Evolutionary conservation across 768 basidiomycete genomes (phyloP), one percentile per base, ranked within the genome.

Genomic region (Podaxis rugospora): DNA sequence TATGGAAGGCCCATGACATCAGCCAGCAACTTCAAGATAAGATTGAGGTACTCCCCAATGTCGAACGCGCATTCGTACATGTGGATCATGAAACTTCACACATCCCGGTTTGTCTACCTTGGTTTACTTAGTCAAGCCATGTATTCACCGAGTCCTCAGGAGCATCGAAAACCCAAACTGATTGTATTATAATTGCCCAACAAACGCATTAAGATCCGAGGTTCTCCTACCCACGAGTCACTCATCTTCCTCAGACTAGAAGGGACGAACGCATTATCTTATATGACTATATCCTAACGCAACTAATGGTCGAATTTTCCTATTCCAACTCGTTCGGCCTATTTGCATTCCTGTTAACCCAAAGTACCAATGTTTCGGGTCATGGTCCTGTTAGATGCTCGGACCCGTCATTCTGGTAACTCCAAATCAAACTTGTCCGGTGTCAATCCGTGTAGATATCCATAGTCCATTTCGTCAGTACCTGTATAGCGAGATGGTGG

Each of bases 51-150:
- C 76, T 97, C 40, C 93, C 94, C 2, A 90, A 92, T 67, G 95
- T 97, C 46, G 94, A 92, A 64, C 80, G 95, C 39, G 95, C 95
- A 39, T 97, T 95, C 71, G 93, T 97, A 25, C 95, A 97, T 69
- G 92, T 96, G 61, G 95, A 97, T 74, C 89, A 96, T 68, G 95
- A 96, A 75, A 89, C 90, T 4, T 89, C 87, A n/a, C 94, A 95
- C 74, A 68, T 77, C 14, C 82, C 81, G 44, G 81, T 80, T 66
- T 25, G 78, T 67, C 47, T 37, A 18, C 27, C 13, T 62, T 50
- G 21, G 21, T 21, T 10, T 42, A n/a, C 27, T 35, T 35, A 11
- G 27, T 36, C 51, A 53, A 51, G 16, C 51, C 42, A 37, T 36
- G 18, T 40, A 35, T 27, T 56, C 40, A 28, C 36, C 27, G 40